phyloP scores from a whole-genome alignment of 768 basidiomycete genomes.

The Ramaria rubella region DNA sequence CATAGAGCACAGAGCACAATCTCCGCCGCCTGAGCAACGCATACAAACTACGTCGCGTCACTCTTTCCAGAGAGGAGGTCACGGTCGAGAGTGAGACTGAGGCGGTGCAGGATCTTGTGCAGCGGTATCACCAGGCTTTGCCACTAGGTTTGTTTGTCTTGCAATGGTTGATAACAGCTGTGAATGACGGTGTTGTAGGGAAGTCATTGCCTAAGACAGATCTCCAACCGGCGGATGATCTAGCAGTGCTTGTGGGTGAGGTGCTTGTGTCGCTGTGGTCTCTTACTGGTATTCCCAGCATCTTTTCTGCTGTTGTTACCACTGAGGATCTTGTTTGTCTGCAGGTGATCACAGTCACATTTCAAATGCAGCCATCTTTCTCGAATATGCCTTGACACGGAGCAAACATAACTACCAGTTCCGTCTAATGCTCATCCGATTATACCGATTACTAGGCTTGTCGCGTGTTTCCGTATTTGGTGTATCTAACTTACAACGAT shows the following conservation, averaged over 20 bases:
- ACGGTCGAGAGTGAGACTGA: constrained; percentile 50
- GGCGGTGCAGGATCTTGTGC: constrained; percentile 45
- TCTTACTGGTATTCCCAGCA: constrained; percentile 17
- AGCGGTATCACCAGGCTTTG: constrained; percentile 61
- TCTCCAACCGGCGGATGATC: constrained; percentile 82
- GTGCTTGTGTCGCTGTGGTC: constrained; percentile 60
- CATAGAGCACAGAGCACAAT: constrained; percentile 44
- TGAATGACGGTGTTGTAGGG: too few species aligned
- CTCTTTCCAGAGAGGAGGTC: constrained; percentile 42
- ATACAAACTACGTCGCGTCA: constrained; percentile 66
- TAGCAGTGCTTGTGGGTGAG: constrained; percentile 68
- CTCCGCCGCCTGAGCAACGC: constrained; percentile 68
- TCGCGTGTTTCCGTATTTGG: constrained; percentile 10
- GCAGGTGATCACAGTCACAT: constrained; percentile 52
- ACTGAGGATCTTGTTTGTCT: not conserved
- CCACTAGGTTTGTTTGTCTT: constrained; percentile 38
- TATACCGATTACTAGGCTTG: constrained; percentile 76
- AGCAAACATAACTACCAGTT: constrained; percentile 79
- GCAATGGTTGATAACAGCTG: too few species aligned
- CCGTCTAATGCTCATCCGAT: constrained; percentile 66
- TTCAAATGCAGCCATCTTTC: constrained; percentile 52
- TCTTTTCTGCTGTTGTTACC: not conserved
- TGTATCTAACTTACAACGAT: not conserved
- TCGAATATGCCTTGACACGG: constrained; percentile 65
- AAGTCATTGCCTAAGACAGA: constrained; percentile 62